Base-by-base conservation (phyloP, 768 basidiomycete species). In the Strobilomyces dryophilus region DNA sequence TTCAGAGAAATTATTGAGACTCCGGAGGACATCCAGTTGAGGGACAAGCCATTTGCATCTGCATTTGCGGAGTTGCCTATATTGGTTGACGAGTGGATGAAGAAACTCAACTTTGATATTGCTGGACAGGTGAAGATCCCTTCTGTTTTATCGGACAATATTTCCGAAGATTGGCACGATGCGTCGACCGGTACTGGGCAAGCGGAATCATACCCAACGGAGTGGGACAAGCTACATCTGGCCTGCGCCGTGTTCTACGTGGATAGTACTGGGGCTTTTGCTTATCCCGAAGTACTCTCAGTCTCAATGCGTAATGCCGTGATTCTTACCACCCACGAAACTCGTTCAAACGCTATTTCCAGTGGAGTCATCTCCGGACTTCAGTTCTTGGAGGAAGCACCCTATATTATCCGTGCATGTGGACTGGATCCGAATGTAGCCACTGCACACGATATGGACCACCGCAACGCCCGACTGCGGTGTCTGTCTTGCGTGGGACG, bases 371-470 rank as follows among this genome's bases (percentile, higher is more conserved):
- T 29, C 29, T 39, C 40, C 0, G 32, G 18, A 6, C 35, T 58
- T n/a, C 29, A 3, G 2, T 52, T 55, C 27, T 18, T 60, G 4
- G 20, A 39, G 12, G 56, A 54, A 11, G 53, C 57, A 21, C 53
- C 53, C 1, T 45, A 50, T 12, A 45, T 59, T 9, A 26, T 58
- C n/a, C 47, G 21, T 14, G 52, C 53, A 7, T 54, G 58, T n/a
- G 53, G 53, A 3, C 20, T 52, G 21, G 53, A 60, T 32, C 53
- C 57, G 8, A 49, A 34, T 11, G 45, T 49, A 6, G 52, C 52
- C n/a, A 58, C 35, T 4, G 29, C n/a, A 8, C 50, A 39, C 34
- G 53, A 60, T 34, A 52, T 55, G 59, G 52, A 60, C 26, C 44
- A 21, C 14, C 59, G 43, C 14, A 55, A 60, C 32, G 59, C 59